Base-by-base conservation (phyloP, 345 rosid genomes). In the Populus ilicifolia region DNA sequence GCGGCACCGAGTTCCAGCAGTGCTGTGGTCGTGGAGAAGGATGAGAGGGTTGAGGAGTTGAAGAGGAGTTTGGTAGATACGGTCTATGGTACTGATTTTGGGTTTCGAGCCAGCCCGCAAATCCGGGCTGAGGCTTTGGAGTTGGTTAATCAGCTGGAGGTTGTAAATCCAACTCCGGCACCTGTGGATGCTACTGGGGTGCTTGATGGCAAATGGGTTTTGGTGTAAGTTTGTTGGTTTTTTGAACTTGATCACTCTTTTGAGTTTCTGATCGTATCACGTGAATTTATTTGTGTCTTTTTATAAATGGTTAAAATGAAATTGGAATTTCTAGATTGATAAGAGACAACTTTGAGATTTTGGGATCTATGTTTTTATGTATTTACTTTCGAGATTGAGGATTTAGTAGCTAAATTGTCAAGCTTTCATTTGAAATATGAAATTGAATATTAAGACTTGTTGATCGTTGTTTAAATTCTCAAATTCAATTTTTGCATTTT, bases 131-230 rank as follows among this genome's bases (percentile, higher is more conserved):
- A 96, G 87, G 89, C 93, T 16, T 80, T 83, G 81, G 99, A 96
- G 89, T 84, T 96, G 50, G 98, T 96, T 69, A 92, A 86, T 83
- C 92, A 90, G 85, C 79, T 96, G 89, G 99, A 96, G 80, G 90
- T 94, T 27, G 67, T 80, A 48, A 96, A 91, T 76, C 98, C 99
- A 1, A 93, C 90, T 18, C 84, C 82, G 3, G 89, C 89, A 18
- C 96, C 97, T 5, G 81, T 92, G 13, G 92, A 96, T 79, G 87
- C 88, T 1, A 69, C 92, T 36, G 86, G 79, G 68, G 76, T 87
- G 78, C 97, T 96, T 59, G 94, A 93, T 52, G 99, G 99, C 76
- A 88, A 90, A 69, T 96, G 99, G 98, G 83, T 96, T 73, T 87
- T 96, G 84, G 82, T 91, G 99, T 96, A 86, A 96, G 97, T 85